A percentile compares a stretch with the other conserved stretches of the same genome.
Evolutionary conservation across 208 protist genomes (phyloP).

Genomic region (Trypanosoma platydactyli): DNA sequence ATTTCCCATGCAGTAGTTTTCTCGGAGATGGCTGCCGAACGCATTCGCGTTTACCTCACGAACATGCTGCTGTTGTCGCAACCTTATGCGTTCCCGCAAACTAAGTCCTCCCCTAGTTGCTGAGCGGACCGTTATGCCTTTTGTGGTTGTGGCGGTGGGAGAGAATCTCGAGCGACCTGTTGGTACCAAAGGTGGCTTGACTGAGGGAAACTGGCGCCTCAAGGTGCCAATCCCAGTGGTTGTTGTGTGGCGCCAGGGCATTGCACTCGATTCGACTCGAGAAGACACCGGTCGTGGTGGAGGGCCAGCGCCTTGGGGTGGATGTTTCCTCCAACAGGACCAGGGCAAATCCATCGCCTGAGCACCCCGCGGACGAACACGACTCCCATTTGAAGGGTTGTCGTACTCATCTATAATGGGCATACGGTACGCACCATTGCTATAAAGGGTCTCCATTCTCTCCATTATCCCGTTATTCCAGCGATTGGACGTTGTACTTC

Average conservation of each 20-base stretch:
- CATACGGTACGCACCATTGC: slow-evolving; percentile 16
- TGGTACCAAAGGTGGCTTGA: slow-evolving; percentile 27
- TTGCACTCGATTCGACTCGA: slow-evolving; percentile 4
- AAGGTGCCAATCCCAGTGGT: slow-evolving; percentile 1
- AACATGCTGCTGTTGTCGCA: slow-evolving; percentile 19
- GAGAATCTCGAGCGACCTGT: slow-evolving; percentile 3
- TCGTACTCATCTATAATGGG: slow-evolving; percentile 63
- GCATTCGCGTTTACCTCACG: slow-evolving; percentile 29
- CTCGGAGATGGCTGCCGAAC: slow-evolving; percentile 36
- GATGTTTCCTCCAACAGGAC: slow-evolving; percentile 19
- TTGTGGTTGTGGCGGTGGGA: not conserved
- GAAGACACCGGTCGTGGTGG: not conserved
- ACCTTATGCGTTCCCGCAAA: slow-evolving; percentile 33
- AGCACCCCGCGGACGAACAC: slow-evolving; percentile 52
- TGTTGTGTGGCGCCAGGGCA: slow-evolving; percentile 26
- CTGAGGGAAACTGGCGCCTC: not conserved
- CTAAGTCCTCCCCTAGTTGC: slow-evolving; percentile 21
- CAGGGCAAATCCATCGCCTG: slow-evolving; percentile 51
- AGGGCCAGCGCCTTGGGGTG: too few species aligned
- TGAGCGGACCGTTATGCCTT: slow-evolving; percentile 10
- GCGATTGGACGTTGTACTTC: not conserved
- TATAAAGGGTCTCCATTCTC: slow-evolving; percentile 20
- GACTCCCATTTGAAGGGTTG: slow-evolving; percentile 24
- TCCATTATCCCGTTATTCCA: slow-evolving; percentile 11
- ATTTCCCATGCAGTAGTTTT: slow-evolving; percentile 59